Percentiles rank a stretch among this genome's conserved stretches.
phyloP scores from a whole-genome alignment of 2,329 filamentous ascomycete species.

The Ophiognomonia clavigignenti-juglandacearum region DNA sequence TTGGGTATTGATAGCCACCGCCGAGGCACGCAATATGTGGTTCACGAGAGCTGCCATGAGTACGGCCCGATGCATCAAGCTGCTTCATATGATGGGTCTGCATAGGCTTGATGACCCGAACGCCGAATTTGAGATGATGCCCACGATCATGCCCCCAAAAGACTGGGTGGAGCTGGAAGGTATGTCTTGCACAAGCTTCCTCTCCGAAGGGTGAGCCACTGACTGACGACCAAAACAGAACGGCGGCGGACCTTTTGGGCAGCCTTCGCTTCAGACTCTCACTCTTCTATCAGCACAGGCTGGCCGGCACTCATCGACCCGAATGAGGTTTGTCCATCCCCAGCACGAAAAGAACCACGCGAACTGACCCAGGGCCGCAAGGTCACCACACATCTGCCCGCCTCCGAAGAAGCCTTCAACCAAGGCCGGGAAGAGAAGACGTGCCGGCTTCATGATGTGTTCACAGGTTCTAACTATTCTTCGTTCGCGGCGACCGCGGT shows the following conservation, averaged over 20 bases:
- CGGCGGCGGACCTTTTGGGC: constrained; percentile 83
- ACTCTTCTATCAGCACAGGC: constrained; percentile 82
- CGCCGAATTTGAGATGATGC: constrained; percentile 56
- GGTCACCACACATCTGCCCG: constrained; percentile 76
- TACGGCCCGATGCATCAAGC: constrained; percentile 62
- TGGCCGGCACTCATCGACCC: constrained; percentile 82
- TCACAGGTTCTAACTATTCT: constrained; percentile 60
- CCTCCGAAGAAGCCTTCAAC: constrained; percentile 71
- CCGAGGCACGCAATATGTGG: constrained; percentile 80
- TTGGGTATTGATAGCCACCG: constrained; percentile 68
- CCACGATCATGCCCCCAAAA: constrained; percentile 65
- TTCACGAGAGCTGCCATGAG: constrained; percentile 87
- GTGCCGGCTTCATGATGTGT: constrained; percentile 57
- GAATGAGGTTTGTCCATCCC: constrained; percentile 46
- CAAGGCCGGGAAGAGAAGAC: constrained; percentile 59
- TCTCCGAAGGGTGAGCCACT: background rate
- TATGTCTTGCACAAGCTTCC: background rate
- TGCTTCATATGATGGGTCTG: constrained; percentile 80
- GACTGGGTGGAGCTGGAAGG: constrained; percentile 69
- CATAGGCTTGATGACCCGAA: constrained; percentile 67
- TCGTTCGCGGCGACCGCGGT: constrained; percentile 69
- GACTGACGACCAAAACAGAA: constrained; percentile 53
- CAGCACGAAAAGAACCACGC: no score
- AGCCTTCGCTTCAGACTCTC: constrained; percentile 75
- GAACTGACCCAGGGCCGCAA: constrained; percentile 20